Evolutionary conservation across 2,329 filamentous ascomycete genomes (phyloP), one percentile per base, ranked within the genome.

Genomic region (Ustilaginoidea virens): DNA sequence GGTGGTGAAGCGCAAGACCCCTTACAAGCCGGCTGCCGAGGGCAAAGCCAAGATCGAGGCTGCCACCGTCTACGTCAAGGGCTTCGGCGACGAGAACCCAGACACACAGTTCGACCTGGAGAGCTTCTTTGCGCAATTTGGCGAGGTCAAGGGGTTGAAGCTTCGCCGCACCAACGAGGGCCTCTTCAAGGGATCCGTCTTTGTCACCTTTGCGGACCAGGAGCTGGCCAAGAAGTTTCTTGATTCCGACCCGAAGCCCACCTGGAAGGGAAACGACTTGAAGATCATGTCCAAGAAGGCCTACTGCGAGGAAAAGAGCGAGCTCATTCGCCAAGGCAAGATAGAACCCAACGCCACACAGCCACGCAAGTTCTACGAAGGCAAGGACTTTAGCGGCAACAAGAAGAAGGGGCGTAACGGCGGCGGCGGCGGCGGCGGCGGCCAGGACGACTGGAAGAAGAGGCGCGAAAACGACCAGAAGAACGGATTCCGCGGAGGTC

Each of bases 181-280:
- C 45, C 58, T 67, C 29, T 98, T 96, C 74, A 98, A 98, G 68
- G 85, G 87, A 42, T 93, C 83, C 41, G 82, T 93, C 33, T 96
- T 94, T 49, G 82, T 93, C 39, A 87, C 94, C 55, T 98, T 96
- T 53, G 66, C 71, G 36, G 70, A 71, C 28, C 77, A 85, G 46
- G 81, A 92, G 41, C 67, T 72, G 14, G 76, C 81, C 44, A 67
- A 85, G 51, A 73, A 74, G 34, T 98, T 98, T 57, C 60, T 94
- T 36, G 72, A 62, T 10, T 60, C 83, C 23, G 79, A 92, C 31
- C 76, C 81, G 13, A 75, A 79, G 52, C 90, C 90, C 34, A 71
- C 76, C 51, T 98, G 75, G 74, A 75, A 92, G 53, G 85, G 68
- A 29, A 65, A 80, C 40, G 74, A 82, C 19, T 65, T 96, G 29